Evolutionary conservation across 2,329 filamentous ascomycete species (phyloP).

Genomic region (Dichotomopilus funicola): DNA sequence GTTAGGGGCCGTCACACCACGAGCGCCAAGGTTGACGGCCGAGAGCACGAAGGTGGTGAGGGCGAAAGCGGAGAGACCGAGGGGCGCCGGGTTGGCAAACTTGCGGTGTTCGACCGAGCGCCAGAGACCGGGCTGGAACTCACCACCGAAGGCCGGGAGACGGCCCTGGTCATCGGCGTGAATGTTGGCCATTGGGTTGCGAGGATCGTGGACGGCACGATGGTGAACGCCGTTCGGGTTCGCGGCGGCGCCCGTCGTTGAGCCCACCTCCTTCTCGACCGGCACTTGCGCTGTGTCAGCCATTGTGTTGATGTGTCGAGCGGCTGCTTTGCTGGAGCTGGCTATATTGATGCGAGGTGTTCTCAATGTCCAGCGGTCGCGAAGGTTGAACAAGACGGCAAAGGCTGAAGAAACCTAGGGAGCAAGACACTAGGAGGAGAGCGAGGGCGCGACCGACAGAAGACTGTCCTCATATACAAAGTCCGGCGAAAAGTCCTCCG

Average conservation of each 20-base stretch:
- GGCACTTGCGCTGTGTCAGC: conserved; percentile 7
- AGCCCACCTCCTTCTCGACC: conserved; percentile 18
- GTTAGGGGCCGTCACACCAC: conserved; percentile 53
- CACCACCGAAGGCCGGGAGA: conserved; percentile 61
- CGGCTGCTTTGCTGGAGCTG: not conserved
- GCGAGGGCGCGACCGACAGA: not conserved
- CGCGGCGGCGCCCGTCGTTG: conserved; percentile 13
- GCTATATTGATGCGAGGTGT: not conserved
- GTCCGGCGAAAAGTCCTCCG: not conserved
- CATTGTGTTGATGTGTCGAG: conserved; percentile 10
- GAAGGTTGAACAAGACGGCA: not conserved
- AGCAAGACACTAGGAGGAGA: not conserved
- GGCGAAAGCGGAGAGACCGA: conserved; percentile 72
- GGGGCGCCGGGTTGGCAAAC: conserved; percentile 72
- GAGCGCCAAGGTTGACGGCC: conserved; percentile 62
- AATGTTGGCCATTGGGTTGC: conserved; percentile 35
- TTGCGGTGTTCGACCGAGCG: conserved; percentile 59
- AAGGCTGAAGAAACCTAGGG: not conserved
- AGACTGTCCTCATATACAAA: not conserved
- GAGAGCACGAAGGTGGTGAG: conserved; percentile 77
- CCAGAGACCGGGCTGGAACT: conserved; percentile 65
- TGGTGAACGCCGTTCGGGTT: conserved; percentile 19
- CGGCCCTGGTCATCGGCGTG: conserved; percentile 30
- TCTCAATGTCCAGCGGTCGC: not conserved
- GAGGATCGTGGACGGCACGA: conserved; percentile 30